These are phyloP conservation scores for Solanum habrochaites DNA, from an alignment of 257 asterid species.

Conservation along the genomic window DNA sequence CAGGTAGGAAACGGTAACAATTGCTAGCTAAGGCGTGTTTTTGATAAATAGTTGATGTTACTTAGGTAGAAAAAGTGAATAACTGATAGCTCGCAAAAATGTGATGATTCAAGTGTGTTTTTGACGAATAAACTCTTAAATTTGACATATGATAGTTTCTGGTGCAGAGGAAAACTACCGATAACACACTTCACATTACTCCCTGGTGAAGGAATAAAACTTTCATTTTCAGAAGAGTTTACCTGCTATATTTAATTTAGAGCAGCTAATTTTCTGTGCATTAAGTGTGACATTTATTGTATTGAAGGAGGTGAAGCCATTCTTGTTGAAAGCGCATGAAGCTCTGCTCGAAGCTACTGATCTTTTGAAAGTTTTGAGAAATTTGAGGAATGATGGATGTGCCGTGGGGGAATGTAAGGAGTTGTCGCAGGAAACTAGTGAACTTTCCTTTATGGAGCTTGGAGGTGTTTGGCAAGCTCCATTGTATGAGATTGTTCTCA, in stretches of 20 bases:
- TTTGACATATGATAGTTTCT: background rate
- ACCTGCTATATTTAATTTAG: background rate
- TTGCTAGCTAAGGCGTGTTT: background rate
- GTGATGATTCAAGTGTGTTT: background rate
- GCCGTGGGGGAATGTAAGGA: slow-evolving; percentile 16
- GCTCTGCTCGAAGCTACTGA: slow-evolving; percentile 37
- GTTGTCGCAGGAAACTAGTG: slow-evolving; percentile 13
- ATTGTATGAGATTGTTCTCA: slow-evolving; percentile 47
- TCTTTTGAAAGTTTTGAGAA: slow-evolving; percentile 32
- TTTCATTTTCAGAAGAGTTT: background rate
- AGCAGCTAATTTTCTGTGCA: background rate
- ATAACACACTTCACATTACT: background rate
- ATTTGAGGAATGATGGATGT: slow-evolving; percentile 32
- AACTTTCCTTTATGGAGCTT: slow-evolving; percentile 53
- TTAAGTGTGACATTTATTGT: background rate
- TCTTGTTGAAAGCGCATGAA: slow-evolving; percentile 61
- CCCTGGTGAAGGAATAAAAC: background rate
- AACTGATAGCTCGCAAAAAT: background rate
- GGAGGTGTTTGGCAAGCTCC: slow-evolving; percentile 87
- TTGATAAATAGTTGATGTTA: background rate
- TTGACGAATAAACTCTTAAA: background rate
- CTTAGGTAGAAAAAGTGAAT: background rate
- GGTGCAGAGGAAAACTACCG: background rate
- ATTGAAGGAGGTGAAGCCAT: slow-evolving; percentile 47
- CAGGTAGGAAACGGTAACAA: background rate